Conservation (phyloP, 306 rosid species). For the Medicago lupulina region DNA sequence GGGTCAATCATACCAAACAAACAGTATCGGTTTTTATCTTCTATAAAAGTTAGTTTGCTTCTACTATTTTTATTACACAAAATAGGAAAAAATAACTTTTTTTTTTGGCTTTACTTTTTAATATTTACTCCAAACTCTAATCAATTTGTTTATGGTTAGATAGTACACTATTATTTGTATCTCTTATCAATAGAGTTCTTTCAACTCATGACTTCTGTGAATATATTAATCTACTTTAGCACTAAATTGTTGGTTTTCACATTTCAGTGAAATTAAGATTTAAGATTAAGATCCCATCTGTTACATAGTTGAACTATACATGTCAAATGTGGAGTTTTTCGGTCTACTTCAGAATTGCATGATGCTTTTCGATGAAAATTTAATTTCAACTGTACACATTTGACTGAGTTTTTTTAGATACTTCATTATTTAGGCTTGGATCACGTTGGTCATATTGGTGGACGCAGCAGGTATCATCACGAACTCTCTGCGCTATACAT, state of each 20-base stretch:
- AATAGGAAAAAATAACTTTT: background rate
- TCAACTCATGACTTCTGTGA: conserved; percentile 6
- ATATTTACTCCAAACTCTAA: conserved; percentile 14
- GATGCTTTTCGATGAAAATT: conserved; percentile 42
- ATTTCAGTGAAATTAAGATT: conserved; percentile 23
- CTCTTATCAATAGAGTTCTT: conserved; percentile 21
- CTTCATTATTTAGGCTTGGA: conserved; percentile 98
- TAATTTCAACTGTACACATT: conserved; percentile 37
- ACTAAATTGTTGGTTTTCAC: conserved; percentile 21
- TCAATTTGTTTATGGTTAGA: conserved; percentile 11
- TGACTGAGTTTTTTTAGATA: conserved; percentile 77
- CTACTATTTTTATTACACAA: background rate
- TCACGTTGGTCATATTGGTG: conserved; percentile 97
- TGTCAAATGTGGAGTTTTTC: conserved; percentile 16
- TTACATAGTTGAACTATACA: conserved; percentile 12
- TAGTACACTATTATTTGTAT: conserved; percentile 15
- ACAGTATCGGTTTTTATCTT: background rate
- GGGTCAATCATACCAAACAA: conserved; percentile 21
- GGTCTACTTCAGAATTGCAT: conserved; percentile 16
- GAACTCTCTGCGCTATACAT: conserved; percentile 37
- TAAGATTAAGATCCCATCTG: conserved; percentile 26
- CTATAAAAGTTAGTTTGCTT: background rate
- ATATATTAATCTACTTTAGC: conserved; percentile 2
- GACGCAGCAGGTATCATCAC: conserved; percentile 75
- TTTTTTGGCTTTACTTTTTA: conserved; percentile 3